Conservation (phyloP, 371 early-diverging fungal species). For the Blyttiomyces sp. region DNA sequence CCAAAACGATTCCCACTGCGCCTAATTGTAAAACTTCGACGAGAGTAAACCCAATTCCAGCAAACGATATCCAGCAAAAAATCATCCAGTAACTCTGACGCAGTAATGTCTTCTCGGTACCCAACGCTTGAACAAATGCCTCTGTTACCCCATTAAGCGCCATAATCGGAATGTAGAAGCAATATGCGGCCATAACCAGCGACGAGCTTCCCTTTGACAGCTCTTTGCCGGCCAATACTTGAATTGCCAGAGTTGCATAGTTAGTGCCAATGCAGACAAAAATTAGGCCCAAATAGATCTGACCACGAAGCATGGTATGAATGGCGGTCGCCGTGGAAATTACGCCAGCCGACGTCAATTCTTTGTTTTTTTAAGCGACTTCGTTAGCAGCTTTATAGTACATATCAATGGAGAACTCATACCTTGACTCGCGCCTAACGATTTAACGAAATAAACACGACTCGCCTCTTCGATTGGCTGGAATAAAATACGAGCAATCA, state of each 20-base stretch:
- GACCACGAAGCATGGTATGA: constrained; percentile 62
- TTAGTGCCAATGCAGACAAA: constrained; percentile 82
- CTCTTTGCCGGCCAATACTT: constrained; percentile 63
- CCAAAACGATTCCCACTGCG: constrained; percentile 75
- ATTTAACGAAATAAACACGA: constrained; percentile 73
- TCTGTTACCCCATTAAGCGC: constrained; percentile 94
- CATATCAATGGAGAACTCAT: background rate
- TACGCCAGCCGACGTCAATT: background rate
- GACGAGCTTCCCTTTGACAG: constrained; percentile 50
- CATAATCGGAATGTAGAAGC: constrained; percentile 88
- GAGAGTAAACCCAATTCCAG: constrained; percentile 34
- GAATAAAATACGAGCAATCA: constrained; percentile 86
- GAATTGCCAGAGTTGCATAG: constrained; percentile 71
- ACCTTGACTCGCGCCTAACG: constrained; percentile 13
- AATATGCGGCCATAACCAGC: constrained; percentile 64
- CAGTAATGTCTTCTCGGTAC: constrained; percentile 56
- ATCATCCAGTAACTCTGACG: constrained; percentile 71
- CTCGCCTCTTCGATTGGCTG: constrained; percentile 91
- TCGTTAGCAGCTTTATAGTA: too few relatives aligned
- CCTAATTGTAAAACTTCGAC: constrained; percentile 60
- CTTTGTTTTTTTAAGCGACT: too few relatives aligned
- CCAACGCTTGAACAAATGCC: constrained; percentile 87
- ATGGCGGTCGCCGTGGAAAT: background rate
- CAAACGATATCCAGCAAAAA: constrained; percentile 70
- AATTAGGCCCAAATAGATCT: constrained; percentile 73